phyloP scores from a whole-genome alignment of 192 early-diverging fungal species.

The Cetraspora pellucida region DNA sequence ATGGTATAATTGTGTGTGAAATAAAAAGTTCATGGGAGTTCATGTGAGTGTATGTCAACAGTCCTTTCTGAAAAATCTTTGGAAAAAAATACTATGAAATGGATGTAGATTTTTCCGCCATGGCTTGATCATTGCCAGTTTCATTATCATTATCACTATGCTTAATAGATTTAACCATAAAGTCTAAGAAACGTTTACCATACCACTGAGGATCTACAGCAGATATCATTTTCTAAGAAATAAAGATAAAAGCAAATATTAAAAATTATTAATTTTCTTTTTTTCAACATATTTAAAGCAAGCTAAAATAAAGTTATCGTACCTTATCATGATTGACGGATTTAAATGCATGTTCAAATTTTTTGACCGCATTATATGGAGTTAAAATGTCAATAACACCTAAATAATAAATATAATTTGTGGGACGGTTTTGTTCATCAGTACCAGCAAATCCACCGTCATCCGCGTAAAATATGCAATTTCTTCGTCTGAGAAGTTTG shows the following conservation, averaged over 20 bases:
- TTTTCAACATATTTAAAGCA: too few relatives aligned
- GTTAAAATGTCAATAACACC: slow-evolving; percentile 99
- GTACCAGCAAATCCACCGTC: slow-evolving; percentile 87
- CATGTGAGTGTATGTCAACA: too few relatives aligned
- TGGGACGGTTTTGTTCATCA: slow-evolving; percentile 66
- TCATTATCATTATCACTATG: slow-evolving; percentile 3
- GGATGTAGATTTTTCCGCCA: too few relatives aligned
- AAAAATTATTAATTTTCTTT: background rate
- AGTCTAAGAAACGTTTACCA: slow-evolving; percentile 86
- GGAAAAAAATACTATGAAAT: too few relatives aligned
- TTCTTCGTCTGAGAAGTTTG: slow-evolving; percentile 54
- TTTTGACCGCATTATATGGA: slow-evolving; percentile 86
- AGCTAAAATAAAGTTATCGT: too few relatives aligned
- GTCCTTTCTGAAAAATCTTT: too few relatives aligned
- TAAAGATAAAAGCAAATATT: background rate
- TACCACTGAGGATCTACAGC: slow-evolving; percentile 86
- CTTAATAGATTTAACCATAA: slow-evolving; percentile 58
- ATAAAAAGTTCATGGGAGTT: too few relatives aligned
- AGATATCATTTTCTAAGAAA: slow-evolving; percentile 67
- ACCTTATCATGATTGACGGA: slow-evolving; percentile 74
- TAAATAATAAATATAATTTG: slow-evolving; percentile 86
- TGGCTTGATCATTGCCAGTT: too few relatives aligned
- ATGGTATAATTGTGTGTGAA: too few relatives aligned
- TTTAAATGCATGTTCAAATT: slow-evolving; percentile 90
- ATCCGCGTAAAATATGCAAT: slow-evolving; percentile 89